These are phyloP conservation scores for Chrysopogon serrulatus DNA, from an alignment of 176 grass and related monocot species.

Conservation along the genomic window DNA sequence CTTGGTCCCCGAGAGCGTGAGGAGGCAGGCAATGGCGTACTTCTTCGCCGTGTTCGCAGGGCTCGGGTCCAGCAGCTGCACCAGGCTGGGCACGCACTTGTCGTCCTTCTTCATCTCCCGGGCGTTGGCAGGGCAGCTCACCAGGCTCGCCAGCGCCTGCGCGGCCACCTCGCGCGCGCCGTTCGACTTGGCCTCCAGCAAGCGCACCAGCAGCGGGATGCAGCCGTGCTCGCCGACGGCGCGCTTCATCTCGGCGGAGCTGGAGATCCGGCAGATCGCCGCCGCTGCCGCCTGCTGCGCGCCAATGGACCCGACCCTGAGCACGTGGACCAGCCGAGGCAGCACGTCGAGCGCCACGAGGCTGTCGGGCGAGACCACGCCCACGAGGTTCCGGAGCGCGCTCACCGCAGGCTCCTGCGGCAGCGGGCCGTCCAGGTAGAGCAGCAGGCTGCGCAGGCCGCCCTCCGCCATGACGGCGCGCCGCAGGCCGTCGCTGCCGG, in stretches of 20 bases:
- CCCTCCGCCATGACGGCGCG: slow-evolving; percentile 66
- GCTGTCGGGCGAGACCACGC: slow-evolving; percentile 39
- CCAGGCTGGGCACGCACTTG: slow-evolving; percentile 70
- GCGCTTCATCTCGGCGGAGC: slow-evolving; percentile 51
- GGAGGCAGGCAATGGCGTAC: slow-evolving; percentile 72
- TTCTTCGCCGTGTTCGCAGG: slow-evolving; percentile 80
- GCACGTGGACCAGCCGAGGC: slow-evolving; percentile 65
- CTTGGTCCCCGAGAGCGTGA: slow-evolving; percentile 48
- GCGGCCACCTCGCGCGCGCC: slow-evolving; percentile 61
- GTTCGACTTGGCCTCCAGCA: slow-evolving; percentile 73
- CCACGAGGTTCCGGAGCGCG: slow-evolving; percentile 67
- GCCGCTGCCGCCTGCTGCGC: slow-evolving; percentile 62
- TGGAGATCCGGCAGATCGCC: slow-evolving; percentile 60
- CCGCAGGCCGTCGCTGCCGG: slow-evolving; percentile 46
- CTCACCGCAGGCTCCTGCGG: slow-evolving; percentile 66
- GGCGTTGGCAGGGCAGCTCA: slow-evolving; percentile 40
- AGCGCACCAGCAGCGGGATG: slow-evolving; percentile 49
- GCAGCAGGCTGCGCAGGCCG: slow-evolving; percentile 61
- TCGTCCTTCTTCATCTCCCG: slow-evolving; percentile 64
- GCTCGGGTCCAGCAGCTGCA: slow-evolving; percentile 85
- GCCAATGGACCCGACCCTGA: slow-evolving; percentile 48
- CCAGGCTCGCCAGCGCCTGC: slow-evolving; percentile 76
- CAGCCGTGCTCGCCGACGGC: slow-evolving; percentile 55
- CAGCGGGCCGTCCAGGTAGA: slow-evolving; percentile 57
- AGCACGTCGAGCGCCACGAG: slow-evolving; percentile 67